These are phyloP conservation scores for Penicillium salamii DNA, from an alignment of 495 filamentous ascomycete genomes.

Conservation along the genomic window DNA sequence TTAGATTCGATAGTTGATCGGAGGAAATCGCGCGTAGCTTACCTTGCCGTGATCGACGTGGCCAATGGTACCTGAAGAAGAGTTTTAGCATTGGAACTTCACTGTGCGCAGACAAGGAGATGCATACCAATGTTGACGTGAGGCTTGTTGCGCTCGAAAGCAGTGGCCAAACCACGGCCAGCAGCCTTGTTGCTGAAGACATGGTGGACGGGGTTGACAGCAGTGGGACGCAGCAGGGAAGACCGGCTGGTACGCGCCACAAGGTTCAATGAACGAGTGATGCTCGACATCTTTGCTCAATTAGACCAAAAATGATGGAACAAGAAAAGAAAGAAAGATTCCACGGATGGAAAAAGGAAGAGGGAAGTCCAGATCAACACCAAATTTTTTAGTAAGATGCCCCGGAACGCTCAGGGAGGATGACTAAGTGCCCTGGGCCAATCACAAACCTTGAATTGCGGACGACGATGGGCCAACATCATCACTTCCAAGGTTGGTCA, in stretches of 20 bases:
- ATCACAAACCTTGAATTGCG: slow-evolving; percentile 40
- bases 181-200: slow-evolving; percentile 66
- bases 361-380: slow-evolving; percentile 28
- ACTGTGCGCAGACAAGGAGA: background rate
- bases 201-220: slow-evolving; percentile 66
- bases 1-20: slow-evolving; percentile 20
- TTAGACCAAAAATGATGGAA: slow-evolving; percentile 34
- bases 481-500: slow-evolving; percentile 1
- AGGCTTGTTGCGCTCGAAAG: slow-evolving; percentile 88
- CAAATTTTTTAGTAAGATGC: too few relatives aligned
- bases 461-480: slow-evolving; percentile 10
- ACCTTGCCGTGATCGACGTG: slow-evolving; percentile 99
- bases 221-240: slow-evolving; percentile 57
- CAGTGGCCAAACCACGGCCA: slow-evolving; percentile 69
- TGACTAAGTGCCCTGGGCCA: slow-evolving; percentile 40
- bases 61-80: slow-evolving; percentile 79
- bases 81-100: slow-evolving; percentile 5
- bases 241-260: slow-evolving; percentile 66
- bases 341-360: slow-evolving; percentile 27
- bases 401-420: slow-evolving; percentile 23
- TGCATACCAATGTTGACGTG: slow-evolving; percentile 92
- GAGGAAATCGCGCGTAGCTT: slow-evolving; percentile 16
- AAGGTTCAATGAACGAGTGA: slow-evolving; percentile 63
- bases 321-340: slow-evolving; percentile 33
- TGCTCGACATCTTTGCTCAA: slow-evolving; percentile 58